Percentiles rank a stretch among this genome's conserved stretches.
Conservation (phyloP, 2,329 filamentous ascomycete species). For the Onygenales sp. region DNA sequence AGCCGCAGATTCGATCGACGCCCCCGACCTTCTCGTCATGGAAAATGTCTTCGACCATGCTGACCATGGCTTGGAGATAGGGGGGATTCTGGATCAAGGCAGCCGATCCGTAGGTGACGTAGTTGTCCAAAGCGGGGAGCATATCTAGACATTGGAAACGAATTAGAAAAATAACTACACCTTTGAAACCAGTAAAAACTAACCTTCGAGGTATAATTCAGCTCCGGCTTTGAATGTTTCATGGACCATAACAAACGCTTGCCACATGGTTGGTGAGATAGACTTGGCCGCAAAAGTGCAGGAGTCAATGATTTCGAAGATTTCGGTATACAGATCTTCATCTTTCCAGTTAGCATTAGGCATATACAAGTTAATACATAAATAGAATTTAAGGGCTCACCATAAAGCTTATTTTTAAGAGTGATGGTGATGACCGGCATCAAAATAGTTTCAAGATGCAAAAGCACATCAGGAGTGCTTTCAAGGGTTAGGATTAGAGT, state of each 20-base stretch:
- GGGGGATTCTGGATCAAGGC: constrained; percentile 72
- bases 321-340: constrained; percentile 85
- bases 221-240: constrained; percentile 94
- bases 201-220: constrained; percentile 80
- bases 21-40: constrained; percentile 83
- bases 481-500: constrained; percentile 94
- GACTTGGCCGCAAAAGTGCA: constrained; percentile 96
- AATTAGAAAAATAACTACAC: constrained; percentile 1
- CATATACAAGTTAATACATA: not conserved
- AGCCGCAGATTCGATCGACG: constrained; percentile 91
- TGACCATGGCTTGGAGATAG: constrained; percentile 79
- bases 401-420: constrained; percentile 93
- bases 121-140: constrained; percentile 96
- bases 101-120: constrained; percentile 81
- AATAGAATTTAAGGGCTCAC: constrained; percentile 32
- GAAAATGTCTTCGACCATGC: constrained; percentile 95
- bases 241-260: constrained; percentile 93
- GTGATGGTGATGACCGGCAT: constrained; percentile 97
- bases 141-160: constrained; percentile 54
- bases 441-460: constrained; percentile 88
- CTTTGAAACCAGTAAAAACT: constrained; percentile 3
- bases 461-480: constrained; percentile 88
- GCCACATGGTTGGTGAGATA: constrained; percentile 97
- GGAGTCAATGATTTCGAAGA: constrained; percentile 98
- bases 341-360: constrained; percentile 13